Conservation (phyloP, 805 yeast genomes). For the Candida ipomoeae region DNA sequence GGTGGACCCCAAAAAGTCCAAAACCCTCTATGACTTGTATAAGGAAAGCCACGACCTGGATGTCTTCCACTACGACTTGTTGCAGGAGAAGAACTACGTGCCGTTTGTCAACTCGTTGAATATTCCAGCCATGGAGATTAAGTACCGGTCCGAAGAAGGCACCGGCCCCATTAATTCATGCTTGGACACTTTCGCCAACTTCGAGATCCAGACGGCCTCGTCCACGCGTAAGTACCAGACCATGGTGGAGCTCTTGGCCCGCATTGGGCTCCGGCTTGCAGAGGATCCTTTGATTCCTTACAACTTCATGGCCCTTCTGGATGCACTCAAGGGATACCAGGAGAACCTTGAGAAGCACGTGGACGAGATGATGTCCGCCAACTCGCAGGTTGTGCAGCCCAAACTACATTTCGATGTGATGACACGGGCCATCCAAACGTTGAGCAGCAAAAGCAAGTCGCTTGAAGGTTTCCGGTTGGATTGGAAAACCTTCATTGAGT, state of each 20-base stretch:
- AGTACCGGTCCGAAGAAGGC: slow-evolving; percentile 34
- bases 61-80: slow-evolving; percentile 28
- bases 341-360: slow-evolving; percentile 45
- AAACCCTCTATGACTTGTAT: slow-evolving; percentile 25
- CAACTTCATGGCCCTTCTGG: slow-evolving; percentile 46
- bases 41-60: slow-evolving; percentile 24
- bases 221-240: slow-evolving; percentile 52
- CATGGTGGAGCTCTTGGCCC: slow-evolving; percentile 52
- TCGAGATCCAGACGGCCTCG: slow-evolving; percentile 50
- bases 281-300: slow-evolving; percentile 78
- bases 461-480: slow-evolving; percentile 54
- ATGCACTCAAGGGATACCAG: slow-evolving; percentile 40
- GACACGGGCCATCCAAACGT: slow-evolving; percentile 22
- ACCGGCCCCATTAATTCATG: slow-evolving; percentile 51
- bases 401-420: slow-evolving; percentile 23
- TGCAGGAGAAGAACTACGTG: slow-evolving; percentile 56
- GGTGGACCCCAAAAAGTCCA: slow-evolving; percentile 5
- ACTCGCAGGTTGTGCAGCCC: slow-evolving; percentile 12
- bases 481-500: slow-evolving; percentile 51
- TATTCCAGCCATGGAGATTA: slow-evolving; percentile 63
- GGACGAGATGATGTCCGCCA: slow-evolving; percentile 3
- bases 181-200: slow-evolving; percentile 59
- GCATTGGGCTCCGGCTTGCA: slow-evolving; percentile 52
- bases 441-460: slow-evolving; percentile 34
- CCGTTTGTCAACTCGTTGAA: slow-evolving; percentile 66